phyloP scores from a whole-genome alignment of 2,329 filamentous ascomycete species.

The Aspergillus sp. region DNA sequence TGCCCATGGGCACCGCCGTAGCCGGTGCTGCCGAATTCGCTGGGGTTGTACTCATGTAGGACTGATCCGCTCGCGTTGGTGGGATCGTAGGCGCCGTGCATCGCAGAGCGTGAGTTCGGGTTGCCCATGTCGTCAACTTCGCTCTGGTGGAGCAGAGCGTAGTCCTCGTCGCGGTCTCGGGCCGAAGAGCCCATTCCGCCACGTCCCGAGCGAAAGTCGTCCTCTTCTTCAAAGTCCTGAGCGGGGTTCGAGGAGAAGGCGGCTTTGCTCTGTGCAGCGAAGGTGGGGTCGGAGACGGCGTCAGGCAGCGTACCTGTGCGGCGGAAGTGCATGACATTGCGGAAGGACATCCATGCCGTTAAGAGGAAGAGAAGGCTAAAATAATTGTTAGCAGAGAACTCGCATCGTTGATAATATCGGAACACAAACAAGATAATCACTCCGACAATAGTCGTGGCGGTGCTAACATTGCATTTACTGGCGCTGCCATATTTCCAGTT shows the following conservation, averaged over 20 bases:
- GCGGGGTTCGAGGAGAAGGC: conserved; percentile 49
- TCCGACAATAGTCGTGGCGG: conserved; percentile 56
- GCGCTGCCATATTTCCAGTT: conserved; percentile 56
- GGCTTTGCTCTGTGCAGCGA: conserved; percentile 50
- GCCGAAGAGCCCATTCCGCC: conserved; percentile 41
- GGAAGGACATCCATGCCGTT: conserved; percentile 55
- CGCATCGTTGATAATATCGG: not conserved
- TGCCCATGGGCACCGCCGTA: conserved; percentile 43
- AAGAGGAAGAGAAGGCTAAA: conserved; percentile 54
- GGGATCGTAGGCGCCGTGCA: conserved; percentile 42
- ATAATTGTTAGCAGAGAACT: not conserved
- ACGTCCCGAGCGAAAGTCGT: conserved; percentile 44
- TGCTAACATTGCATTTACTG: conserved; percentile 57
- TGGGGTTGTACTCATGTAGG: conserved; percentile 43
- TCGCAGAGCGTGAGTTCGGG: conserved; percentile 33
- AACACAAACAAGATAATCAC: conserved; percentile 56
- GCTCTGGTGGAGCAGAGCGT: conserved; percentile 51
- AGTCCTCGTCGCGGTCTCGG: conserved; percentile 50
- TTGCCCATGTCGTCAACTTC: conserved; percentile 45
- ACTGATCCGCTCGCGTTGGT: conserved; percentile 33
- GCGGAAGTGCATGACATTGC: conserved; percentile 57
- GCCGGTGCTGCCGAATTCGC: conserved; percentile 31
- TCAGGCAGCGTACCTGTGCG: conserved; percentile 56
- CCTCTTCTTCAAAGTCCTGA: conserved; percentile 47
- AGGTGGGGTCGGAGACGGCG: conserved; percentile 44